These are phyloP conservation scores for Annulohypoxylon maeteangense DNA, from an alignment of 495 filamentous ascomycete genomes.

Conservation along the genomic window DNA sequence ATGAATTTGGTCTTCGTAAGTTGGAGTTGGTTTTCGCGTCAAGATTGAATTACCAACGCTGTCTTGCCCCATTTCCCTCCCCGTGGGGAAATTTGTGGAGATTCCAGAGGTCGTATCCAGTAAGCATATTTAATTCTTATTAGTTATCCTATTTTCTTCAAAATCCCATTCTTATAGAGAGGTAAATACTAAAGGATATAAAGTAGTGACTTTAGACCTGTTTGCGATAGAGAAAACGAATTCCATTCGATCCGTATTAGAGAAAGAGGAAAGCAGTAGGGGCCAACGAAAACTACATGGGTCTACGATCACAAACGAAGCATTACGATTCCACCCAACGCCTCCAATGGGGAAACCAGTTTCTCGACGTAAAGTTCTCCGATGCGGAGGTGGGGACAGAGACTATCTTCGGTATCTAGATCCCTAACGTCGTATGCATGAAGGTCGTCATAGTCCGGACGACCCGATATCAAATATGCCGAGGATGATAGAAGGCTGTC, in stretches of 20 bases:
- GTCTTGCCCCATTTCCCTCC: not conserved
- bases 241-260: not conserved
- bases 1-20: not conserved
- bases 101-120: not conserved
- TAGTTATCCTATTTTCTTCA: not conserved
- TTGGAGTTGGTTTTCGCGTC: not conserved
- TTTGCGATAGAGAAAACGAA: not conserved
- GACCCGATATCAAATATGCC: not conserved
- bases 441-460: not conserved
- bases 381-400: slow-evolving; percentile 14
- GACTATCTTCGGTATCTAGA: slow-evolving; percentile 9
- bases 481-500: not conserved
- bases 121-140: not conserved
- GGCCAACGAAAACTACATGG: not conserved
- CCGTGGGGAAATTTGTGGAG: not conserved
- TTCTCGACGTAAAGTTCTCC: not conserved
- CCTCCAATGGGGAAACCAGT: slow-evolving; percentile 1
- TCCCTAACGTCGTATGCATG: slow-evolving; percentile 11
- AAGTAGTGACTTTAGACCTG: not conserved
- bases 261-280: not conserved
- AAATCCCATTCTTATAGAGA: not conserved
- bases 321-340: not conserved
- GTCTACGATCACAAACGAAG: not conserved
- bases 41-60: not conserved
- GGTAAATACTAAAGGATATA: not conserved